Evolutionary conservation across 257 asterid species (phyloP).

Genomic region (Paraleonurus japonicus): DNA sequence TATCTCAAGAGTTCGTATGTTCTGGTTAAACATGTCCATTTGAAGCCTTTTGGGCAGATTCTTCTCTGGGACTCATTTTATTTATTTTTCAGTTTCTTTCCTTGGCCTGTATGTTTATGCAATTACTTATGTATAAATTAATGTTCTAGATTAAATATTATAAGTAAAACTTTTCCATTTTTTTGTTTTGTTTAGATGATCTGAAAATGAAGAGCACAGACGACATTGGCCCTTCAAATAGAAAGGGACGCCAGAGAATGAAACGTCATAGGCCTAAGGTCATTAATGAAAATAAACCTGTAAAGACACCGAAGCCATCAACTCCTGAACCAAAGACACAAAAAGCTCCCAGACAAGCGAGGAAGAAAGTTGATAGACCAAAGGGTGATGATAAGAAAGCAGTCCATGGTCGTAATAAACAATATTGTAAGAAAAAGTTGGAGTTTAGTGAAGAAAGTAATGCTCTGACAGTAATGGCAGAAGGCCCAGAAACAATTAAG

Average conservation of each 20-base stretch:
- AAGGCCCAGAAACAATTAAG: constrained; percentile 23
- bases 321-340: constrained; percentile 36
- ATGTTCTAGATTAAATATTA: not conserved
- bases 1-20: not conserved
- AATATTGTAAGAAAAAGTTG: too few relatives aligned
- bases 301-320: not conserved
- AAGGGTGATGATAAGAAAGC: not conserved
- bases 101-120: not conserved
- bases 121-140: not conserved
- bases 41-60: not conserved
- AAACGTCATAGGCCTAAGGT: constrained; percentile 49
- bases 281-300: constrained; percentile 21
- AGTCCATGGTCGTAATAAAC: too few relatives aligned
- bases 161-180: not conserved
- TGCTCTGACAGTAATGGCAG: not conserved
- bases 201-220: not conserved
- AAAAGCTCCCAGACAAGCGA: constrained; percentile 5
- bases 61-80: not conserved
- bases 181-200: not conserved
- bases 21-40: not conserved
- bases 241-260: constrained; percentile 11
- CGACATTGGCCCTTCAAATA: not conserved
- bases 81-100: not conserved
- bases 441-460: not conserved
- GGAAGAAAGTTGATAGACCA: not conserved